These are phyloP conservation scores for Verticillium isaacii DNA, from an alignment of 2,329 filamentous ascomycete genomes.

Conservation along the genomic window DNA sequence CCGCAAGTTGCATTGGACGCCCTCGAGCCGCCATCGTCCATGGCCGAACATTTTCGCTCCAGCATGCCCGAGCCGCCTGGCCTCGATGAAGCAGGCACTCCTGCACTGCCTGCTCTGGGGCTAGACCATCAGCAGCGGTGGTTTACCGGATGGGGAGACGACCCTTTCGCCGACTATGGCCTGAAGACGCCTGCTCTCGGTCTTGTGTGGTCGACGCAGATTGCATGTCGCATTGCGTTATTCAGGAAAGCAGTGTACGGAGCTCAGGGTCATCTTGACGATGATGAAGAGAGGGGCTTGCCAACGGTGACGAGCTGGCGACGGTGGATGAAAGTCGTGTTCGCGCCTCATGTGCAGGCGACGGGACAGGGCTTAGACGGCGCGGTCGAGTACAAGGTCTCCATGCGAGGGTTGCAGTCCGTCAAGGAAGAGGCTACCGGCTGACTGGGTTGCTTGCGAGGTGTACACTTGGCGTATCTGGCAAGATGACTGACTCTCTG, in stretches of 20 bases:
- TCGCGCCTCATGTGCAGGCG: conserved; percentile 68
- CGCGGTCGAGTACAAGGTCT: conserved; percentile 71
- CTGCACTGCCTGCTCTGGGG: conserved; percentile 51
- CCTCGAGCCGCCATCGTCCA: conserved; percentile 33
- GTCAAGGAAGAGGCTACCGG: conserved; percentile 15
- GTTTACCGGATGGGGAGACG: conserved; percentile 93
- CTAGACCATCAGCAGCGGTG: conserved; percentile 89
- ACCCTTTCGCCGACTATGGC: conserved; percentile 37
- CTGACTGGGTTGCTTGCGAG: background rate
- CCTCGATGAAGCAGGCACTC: conserved; percentile 36
- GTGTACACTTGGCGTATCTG: background rate
- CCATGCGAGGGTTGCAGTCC: conserved; percentile 54
- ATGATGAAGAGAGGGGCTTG: conserved; percentile 33
- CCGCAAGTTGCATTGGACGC: conserved; percentile 13
- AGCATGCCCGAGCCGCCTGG: conserved; percentile 24
- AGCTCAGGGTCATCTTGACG: conserved; percentile 23
- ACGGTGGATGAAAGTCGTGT: conserved; percentile 84
- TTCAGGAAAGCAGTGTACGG: conserved; percentile 63
- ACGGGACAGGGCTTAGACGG: conserved; percentile 41
- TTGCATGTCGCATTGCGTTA: conserved; percentile 76
- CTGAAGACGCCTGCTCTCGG: conserved; percentile 85
- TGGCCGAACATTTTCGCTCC: conserved; percentile 27
- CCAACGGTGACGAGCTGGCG: conserved; percentile 56
- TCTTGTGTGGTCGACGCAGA: conserved; percentile 86
- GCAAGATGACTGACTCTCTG: too few species aligned